Evolutionary conservation across 2,329 filamentous ascomycete genomes (phyloP), one percentile per base, ranked within the genome.

Genomic region (Coniochaeta sp.): DNA sequence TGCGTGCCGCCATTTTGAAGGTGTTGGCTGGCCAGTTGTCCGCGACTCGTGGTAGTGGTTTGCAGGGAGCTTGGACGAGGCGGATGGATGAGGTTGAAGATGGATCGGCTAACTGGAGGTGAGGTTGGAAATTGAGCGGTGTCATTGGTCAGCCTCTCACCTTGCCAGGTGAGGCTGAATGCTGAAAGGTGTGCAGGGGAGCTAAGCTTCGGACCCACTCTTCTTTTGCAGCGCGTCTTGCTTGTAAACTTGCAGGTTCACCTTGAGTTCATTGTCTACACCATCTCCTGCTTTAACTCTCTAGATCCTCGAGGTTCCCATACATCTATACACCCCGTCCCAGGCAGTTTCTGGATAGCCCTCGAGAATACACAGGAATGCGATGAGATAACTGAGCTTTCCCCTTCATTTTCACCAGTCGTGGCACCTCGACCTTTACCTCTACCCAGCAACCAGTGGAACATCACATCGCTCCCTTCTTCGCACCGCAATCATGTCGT

Each of bases 1-100:
- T 80, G 71, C 85, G 78, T 71, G 78, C 74, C 69, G 85, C 78
- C 85, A 88, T 88, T 69, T 69, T 82, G 78, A 72, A 67, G 71
- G 66, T 70, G 71, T 71, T 69, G 67, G 66, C 66, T 60, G 58
- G 67, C 61, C 60, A 60, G 64, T 61, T 60, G 62, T 65, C 62
- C 62, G 62, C 67, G 52, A 38, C 59, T 59, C 59, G 63, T 59
- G 66, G 66, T 52, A 24, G 22, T 26, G 47, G 66, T 69, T 68
- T 64, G 63, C 31, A 56, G 61, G 62, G 58, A 58, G 55, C 59
- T 56, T 36, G 59, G 33, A 19, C 54, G 31, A 38, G 54, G 33
- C 22, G 54, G 62, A 59, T n/a, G 22, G 60, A 60, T 64, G 64
- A 63, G 64, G 62, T 65, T 62, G 60, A 52, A 52, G 47, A 52